Base-by-base conservation (phyloP, 352 stramenopile genomes). In the Plasmopara muralis region DNA sequence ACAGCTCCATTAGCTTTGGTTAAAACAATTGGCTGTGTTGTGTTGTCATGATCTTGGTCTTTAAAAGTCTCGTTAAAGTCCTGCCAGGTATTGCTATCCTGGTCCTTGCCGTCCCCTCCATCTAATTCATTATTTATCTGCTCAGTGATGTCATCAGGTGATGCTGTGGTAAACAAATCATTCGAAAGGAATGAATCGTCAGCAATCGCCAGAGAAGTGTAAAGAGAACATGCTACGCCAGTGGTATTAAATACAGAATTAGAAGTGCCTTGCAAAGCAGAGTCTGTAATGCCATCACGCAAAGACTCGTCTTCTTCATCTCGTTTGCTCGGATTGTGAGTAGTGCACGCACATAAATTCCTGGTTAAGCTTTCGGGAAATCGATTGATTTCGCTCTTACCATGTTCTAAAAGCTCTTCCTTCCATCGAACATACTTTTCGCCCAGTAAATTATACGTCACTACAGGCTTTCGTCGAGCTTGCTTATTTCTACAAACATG, bases 341-440 rank as follows among this genome's bases (percentile, higher is more conserved):
- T 48, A 7, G 61, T 63, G 10, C 56, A 56, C 2, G 60, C 48
- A 16, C 53, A 28, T 4, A 66, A 43, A 53, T 16, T 61, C 13
- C 31, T 69, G 12, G 34, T 51, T 20, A 47, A 43, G 34, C 52
- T 62, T 9, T 41, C 4, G 40, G 51, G 18, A 2, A 16, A 50
- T 54, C 58, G 51, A 47, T 56, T 66, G 6, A 34, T 43, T 3
- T 15, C 30, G n/a, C 4, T 2, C 0, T n/a, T 7, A 34, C 31
- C 31, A 34, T 40, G 2, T 9, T 66, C 33, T 40, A 55, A 6
- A 43, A 39, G 35, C 2, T 35, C 28, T 29, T 58, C 35, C 12
- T 78, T 61, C 75, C 75, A 89, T 16, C 64, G 71, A 51, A 87
- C 66, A 7, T 57, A 70, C 35, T 85, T 87, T 44, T 89, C 78